Base-by-base conservation (phyloP, 2,329 filamentous ascomycete species). In the Cordyceps cateniannulata region DNA sequence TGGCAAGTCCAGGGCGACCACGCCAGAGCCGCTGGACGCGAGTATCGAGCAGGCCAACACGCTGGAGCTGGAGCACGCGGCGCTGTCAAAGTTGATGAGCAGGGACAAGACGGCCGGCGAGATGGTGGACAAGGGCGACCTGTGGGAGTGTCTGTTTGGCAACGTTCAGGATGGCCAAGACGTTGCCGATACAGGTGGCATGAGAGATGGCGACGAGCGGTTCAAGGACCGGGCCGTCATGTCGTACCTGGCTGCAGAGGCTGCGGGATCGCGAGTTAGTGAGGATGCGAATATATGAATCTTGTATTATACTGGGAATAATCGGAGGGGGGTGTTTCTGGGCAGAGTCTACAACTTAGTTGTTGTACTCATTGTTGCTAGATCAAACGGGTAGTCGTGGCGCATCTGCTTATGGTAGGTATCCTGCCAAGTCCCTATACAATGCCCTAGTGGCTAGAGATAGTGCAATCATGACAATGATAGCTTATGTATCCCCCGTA, bases 141-240 rank as follows among this genome's bases (percentile, higher is more conserved):
- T 98, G 48, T 97, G 93, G 93, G 84, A 85, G 64, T 98, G 93
- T 73, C 76, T 97, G 1, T 97, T 97, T 78, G 89, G 90, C 40
- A 73, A 71, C 24, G 64, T 47, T n/a, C 62, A 69, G 70, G 60
- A 56, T 40, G 59, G 59, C 4, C 62, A 22, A n/a, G n/a, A 45
- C 22, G 24, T 24, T 29, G 51, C 16, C 7, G 51, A 64, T 58
- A 25, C 12, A 5, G n/a, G 14, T 8, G 4, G n/a, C 70, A 16
- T 68, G 72, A 16, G 29, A 27, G 72, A 75, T 53, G 68, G 25
- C 45, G 47, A 57, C 22, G 59, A 35, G 32, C 59, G 59, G 35
- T 61, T 61, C 59, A 45, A 57, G 35, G n/a, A 61, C n/a, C 18
- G 45, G 18, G 59, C 59, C 9, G 53, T 61, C 47, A 56, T 61